Conservation (phyloP, 306 rosid genomes). For the Cicer yamashitae region DNA sequence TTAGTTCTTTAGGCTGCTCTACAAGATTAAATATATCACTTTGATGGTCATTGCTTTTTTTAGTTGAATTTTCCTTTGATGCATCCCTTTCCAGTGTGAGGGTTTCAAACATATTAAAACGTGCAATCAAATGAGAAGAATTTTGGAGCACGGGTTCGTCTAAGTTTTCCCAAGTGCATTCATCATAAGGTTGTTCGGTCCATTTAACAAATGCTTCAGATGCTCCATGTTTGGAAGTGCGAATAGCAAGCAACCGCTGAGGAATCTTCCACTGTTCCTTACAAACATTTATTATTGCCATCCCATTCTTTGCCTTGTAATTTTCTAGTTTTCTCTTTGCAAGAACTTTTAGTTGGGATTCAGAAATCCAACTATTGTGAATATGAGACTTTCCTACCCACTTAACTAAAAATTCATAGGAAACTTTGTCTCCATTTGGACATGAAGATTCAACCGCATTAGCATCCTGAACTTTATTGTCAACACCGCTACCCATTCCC, state of each 20-base stretch:
- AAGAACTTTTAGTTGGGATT: constrained; percentile 82
- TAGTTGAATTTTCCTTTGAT: constrained; percentile 58
- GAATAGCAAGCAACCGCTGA: constrained; percentile 87
- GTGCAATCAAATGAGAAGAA: constrained; percentile 63
- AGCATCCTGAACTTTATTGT: constrained; percentile 62
- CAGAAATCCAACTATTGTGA: constrained; percentile 94
- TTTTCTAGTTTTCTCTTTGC: constrained; percentile 99
- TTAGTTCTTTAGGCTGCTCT: constrained; percentile 93
- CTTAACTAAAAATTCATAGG: constrained; percentile 80
- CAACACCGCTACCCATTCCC: constrained; percentile 52
- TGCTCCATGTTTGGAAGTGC: constrained; percentile 57
- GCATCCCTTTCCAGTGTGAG: constrained; percentile 73
- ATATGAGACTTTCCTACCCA: constrained; percentile 96
- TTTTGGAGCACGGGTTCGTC: constrained; percentile 77
- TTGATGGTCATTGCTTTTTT: constrained; percentile 58
- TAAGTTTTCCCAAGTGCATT: constrained; percentile 97
- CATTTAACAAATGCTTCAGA: constrained; percentile 87
- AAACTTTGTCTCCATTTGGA: constrained; percentile 55
- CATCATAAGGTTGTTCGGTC: constrained; percentile 90
- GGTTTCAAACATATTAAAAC: constrained; percentile 67
- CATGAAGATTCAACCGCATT: constrained; percentile 55
- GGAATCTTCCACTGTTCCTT: constrained; percentile 96
- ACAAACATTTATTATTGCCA: constrained; percentile 75
- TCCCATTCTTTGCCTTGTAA: constrained; percentile 96
- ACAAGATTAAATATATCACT: constrained; percentile 72